A percentile compares a stretch with the other conserved stretches of the same genome.
These are phyloP conservation scores for Phytophthora boehmeriae DNA, from an alignment of 352 stramenopile genomes.

Conservation along the genomic window DNA sequence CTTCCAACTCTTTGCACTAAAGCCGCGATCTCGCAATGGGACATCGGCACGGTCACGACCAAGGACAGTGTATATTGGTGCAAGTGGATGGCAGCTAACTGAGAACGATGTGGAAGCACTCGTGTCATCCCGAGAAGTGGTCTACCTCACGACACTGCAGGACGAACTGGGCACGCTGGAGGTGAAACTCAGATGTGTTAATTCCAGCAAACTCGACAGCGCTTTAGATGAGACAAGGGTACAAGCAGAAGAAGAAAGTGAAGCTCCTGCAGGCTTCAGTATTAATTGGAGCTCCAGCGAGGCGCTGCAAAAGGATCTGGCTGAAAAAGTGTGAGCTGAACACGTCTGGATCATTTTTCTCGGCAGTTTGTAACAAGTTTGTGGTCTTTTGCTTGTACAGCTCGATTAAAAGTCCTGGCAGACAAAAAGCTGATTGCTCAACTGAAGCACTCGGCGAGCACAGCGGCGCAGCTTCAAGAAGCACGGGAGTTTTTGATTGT, in stretches of 20 bases:
- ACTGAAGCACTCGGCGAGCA: slow-evolving; percentile 34
- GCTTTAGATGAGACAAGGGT: background rate
- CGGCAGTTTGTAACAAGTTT: slow-evolving; percentile 4
- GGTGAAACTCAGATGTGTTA: slow-evolving; percentile 35
- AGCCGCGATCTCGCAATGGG: slow-evolving; percentile 10
- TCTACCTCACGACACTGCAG: slow-evolving; percentile 49
- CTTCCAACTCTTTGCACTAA: slow-evolving; percentile 45
- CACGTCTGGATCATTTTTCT: background rate
- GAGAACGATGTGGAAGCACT: slow-evolving; percentile 47
- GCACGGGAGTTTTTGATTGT: slow-evolving; percentile 29
- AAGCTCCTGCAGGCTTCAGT: slow-evolving; percentile 36
- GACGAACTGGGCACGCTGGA: slow-evolving; percentile 41
- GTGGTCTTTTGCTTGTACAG: slow-evolving; percentile 10
- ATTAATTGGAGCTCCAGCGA: slow-evolving; percentile 67
- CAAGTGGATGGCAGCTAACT: slow-evolving; percentile 34
- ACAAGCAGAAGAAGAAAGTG: background rate
- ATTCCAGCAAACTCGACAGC: background rate
- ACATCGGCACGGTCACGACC: slow-evolving; percentile 17
- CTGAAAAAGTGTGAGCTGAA: slow-evolving; percentile 36
- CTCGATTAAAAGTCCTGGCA: slow-evolving; percentile 30
- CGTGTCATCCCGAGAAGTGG: slow-evolving; percentile 43
- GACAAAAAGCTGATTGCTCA: slow-evolving; percentile 48
- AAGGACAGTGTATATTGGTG: slow-evolving; percentile 41
- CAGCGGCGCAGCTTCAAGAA: slow-evolving; percentile 17
- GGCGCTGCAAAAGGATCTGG: slow-evolving; percentile 50